Percentiles rank a stretch among this genome's conserved stretches.
phyloP scores from a whole-genome alignment of 1,139 yeast species.

The Blastobotrys niveus region DNA sequence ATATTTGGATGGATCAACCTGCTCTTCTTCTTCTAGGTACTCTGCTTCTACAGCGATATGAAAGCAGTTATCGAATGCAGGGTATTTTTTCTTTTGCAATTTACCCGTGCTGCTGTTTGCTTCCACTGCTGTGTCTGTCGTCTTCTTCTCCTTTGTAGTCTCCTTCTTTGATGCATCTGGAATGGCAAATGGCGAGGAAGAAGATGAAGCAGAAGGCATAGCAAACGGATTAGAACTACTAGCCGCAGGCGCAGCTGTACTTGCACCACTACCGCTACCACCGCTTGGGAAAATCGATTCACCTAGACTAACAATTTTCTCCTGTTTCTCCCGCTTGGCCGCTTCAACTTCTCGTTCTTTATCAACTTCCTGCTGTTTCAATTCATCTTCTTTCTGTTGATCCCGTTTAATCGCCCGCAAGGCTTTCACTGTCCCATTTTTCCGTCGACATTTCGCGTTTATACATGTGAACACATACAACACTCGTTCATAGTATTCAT shows the following conservation, averaged over 20 bases:
- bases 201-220: not conserved
- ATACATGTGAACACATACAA: conserved; percentile 75
- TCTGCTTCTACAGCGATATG: conserved; percentile 13
- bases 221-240: conserved; percentile 36
- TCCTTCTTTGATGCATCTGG: conserved; percentile 3
- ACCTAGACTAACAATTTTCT: conserved; percentile 16
- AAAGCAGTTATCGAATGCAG: conserved; percentile 10
- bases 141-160: conserved; percentile 8
- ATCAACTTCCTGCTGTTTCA: conserved; percentile 41
- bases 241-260: conserved; percentile 3
- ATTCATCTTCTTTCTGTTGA: conserved; percentile 40
- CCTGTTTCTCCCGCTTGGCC: conserved; percentile 17
- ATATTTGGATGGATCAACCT: conserved; percentile 16
- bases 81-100: conserved; percentile 1
- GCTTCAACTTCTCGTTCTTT: conserved; percentile 21
- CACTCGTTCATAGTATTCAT: conserved; percentile 69
- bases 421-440: conserved; percentile 64
- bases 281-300: conserved; percentile 13
- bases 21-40: conserved; percentile 8
- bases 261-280: conserved; percentile 15
- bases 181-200: conserved; percentile 23
- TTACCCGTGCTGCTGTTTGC: conserved; percentile 2
- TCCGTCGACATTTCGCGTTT: conserved; percentile 55
- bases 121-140: not conserved
- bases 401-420: conserved; percentile 69